Evolutionary conservation across 2,329 filamentous ascomycete species (phyloP), one percentile per base, ranked within the genome.

Genomic region (Chalaropsis ovoidea): DNA sequence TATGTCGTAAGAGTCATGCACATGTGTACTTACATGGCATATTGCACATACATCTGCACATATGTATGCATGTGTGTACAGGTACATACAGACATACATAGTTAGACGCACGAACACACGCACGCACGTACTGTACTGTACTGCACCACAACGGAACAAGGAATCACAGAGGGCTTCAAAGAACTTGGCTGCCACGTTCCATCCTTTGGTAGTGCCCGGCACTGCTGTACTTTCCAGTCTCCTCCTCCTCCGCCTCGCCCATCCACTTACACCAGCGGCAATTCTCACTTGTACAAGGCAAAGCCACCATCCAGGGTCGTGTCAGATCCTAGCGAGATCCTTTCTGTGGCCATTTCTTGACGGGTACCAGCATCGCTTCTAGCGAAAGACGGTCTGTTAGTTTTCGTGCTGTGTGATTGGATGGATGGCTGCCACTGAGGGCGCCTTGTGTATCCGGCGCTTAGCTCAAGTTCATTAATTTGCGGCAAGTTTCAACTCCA

Each of bases 371-470:
- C 52, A 56, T n/a, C 5, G 2, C 24, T 22, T 15, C 15, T 35
- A 31, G 27, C 52, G n/a, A 52, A 63, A 54, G 45, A 49, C 61
- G n/a, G 35, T 52, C 45, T 49, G 45, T 19, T 49, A 19, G 31
- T 11, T 52, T 49, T 31, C 31, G 47, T 39, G 35, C 45, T 27
- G 17, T 39, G 7, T 63, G 61, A 63, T 63, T 63, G 61, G 61
- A 43, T 54, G 61, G 61, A 24, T 52, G 17, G 43, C 45, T 22
- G 43, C n/a, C 19, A 35, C 61, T 22, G 31, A 31, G 45, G 45
- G 31, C 61, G 27, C 31, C 45, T 52, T 42, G 45, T 39, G 39
- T 24, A 35, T 19, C 41, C n/a, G 43, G 61, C 61, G 61, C 61
- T 63, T 63, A 63, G 45, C 61, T 19, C 19, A 17, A n/a, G 43